A percentile compares a stretch with the other conserved stretches of the same genome.
These are phyloP conservation scores for Rhodotorula graminis DNA, from an alignment of 768 basidiomycete genomes.

Conservation along the genomic window DNA sequence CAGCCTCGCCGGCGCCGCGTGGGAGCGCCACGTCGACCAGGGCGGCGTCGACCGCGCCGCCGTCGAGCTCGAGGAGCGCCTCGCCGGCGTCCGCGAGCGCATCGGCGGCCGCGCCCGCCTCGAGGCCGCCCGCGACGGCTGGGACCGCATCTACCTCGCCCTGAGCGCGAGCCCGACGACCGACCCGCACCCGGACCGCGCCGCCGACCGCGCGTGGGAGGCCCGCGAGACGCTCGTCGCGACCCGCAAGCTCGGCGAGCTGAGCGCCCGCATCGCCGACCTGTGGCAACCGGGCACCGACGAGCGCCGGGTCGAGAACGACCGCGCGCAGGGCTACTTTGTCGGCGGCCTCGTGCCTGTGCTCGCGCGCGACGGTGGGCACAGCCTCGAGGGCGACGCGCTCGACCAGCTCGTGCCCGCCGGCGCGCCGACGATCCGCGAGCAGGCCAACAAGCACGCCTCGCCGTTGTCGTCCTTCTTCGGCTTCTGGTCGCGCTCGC, in stretches of 20 bases:
- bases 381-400: not conserved
- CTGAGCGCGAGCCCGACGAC: slow-evolving; percentile 11
- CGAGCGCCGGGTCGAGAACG: slow-evolving; percentile 19
- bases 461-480: slow-evolving; percentile 29
- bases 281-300: slow-evolving; percentile 14
- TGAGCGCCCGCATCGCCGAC: slow-evolving; percentile 27
- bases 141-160: slow-evolving; percentile 35
- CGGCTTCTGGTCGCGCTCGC: slow-evolving; percentile 36
- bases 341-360: slow-evolving; percentile 15
- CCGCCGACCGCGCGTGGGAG: slow-evolving; percentile 10
- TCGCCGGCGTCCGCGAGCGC: slow-evolving; percentile 37
- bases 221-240: slow-evolving; percentile 27
- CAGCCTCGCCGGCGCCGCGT: not conserved
- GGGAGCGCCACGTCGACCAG: slow-evolving; percentile 11
- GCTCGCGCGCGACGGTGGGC: not conserved
- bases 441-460: slow-evolving; percentile 6
- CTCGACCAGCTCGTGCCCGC: slow-evolving; percentile 8
- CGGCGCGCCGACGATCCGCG: not conserved
- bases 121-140: slow-evolving; percentile 33
- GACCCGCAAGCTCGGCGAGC: slow-evolving; percentile 36
- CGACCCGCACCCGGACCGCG: not conserved
- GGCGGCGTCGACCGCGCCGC: slow-evolving; percentile 33
- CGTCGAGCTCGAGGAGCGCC: slow-evolving; percentile 39
- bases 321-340: slow-evolving; percentile 23
- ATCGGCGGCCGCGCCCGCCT: slow-evolving; percentile 32